Base-by-base conservation (phyloP, 1,284 basidiomycete genomes). In the Sporisorium exsertum region DNA sequence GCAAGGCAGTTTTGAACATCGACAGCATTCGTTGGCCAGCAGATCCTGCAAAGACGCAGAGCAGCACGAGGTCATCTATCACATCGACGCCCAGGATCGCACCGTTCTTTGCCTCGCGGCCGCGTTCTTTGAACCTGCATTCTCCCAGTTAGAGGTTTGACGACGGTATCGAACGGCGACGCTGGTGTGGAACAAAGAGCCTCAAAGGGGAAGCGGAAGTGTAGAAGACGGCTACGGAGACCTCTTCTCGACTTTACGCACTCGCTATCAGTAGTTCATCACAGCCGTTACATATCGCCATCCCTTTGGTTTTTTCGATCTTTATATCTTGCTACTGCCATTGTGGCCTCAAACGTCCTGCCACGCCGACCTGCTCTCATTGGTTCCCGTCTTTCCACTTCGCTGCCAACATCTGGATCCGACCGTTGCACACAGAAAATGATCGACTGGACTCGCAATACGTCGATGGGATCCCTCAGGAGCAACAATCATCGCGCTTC, bases 401-500 rank as follows among this genome's bases (percentile, higher is more conserved):
- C 16, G n/a, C 5, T 10, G 1, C n/a, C 46, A 27, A 3, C 2
- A 18, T 16, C 27, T 40, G 37, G 26, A 49, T 27, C 16, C 7
- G 24, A 16, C 22, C 26, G 5, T 16, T 47, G 46, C 16, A 26
- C 24, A 18, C 16, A 16, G 15, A 49, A 8, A 32, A 27, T 18
- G 27, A 18, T 27, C 15, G 8, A 27, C 26, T 18, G 5, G 13
- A 16, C 13, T 15, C 12, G 45, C 29, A 10, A 9, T 33, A 29
- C 16, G 13, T 26, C 10, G 4, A n/a, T 50, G 29, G 29, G 12
- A 33, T 10, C 49, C 13, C 15, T 26, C n/a, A n/a, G n/a, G n/a
- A 47, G 22, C 51, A 27, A 9, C 27, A 18, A 46, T 8, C 13
- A 42, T 46, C 54, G 54, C 42, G 54, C 43, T 56, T 45, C 35